Evolutionary conservation across 78 protist species (phyloP).

Genomic region (Isochrysis galbana): DNA sequence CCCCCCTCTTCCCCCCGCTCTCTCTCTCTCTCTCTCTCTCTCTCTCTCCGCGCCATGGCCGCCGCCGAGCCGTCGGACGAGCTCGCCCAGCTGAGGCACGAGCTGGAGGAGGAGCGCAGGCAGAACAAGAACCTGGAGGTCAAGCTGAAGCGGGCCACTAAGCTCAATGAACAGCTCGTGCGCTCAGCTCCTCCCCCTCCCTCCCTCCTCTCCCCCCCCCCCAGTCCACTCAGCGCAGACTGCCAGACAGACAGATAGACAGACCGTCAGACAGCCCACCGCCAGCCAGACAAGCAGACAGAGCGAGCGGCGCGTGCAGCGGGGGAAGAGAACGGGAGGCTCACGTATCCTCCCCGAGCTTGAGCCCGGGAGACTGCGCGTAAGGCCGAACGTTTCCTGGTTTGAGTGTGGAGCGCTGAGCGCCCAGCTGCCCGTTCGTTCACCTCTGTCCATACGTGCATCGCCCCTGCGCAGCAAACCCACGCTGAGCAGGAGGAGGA

Average conservation of each 20-base stretch:
- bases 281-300: too few species aligned
- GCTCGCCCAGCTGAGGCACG: background rate
- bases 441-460: background rate
- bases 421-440: background rate
- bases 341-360: too few species aligned
- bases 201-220: background rate
- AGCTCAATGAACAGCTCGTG: background rate
- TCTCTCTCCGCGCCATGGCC: too few species aligned
- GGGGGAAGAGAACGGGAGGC: too few species aligned
- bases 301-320: too few species aligned
- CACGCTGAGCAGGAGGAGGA: conserved; percentile 79
- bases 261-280: too few species aligned
- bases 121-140: background rate
- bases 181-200: background rate
- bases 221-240: background rate
- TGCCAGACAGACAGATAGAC: background rate
- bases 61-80: too few species aligned
- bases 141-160: background rate
- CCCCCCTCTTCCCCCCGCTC: too few species aligned
- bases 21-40: too few species aligned
- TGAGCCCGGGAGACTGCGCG: too few species aligned
- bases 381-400: too few species aligned
- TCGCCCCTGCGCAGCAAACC: conserved; percentile 53
- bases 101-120: background rate
- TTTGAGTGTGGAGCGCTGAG: too few species aligned